Base-by-base conservation (phyloP, 352 stramenopile species). In the Globisporangium heterothallicum region DNA sequence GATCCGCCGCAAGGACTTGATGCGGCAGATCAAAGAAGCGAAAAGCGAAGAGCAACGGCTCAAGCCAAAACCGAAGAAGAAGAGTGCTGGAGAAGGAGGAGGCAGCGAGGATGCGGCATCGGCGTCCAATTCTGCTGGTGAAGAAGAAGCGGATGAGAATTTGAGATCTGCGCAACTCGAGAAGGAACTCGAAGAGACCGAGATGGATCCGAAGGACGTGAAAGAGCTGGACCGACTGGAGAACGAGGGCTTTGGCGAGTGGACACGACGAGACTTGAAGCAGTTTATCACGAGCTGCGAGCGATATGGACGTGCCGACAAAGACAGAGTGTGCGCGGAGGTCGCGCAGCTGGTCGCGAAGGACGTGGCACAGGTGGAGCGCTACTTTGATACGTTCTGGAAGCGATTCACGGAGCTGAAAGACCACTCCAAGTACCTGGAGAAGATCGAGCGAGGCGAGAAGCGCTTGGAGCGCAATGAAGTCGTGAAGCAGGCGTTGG, bases 351-450 rank as follows among this genome's bases (percentile, higher is more conserved):
- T 98, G 38, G 88, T 94, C 13, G 85, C 66, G 6, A 99, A 99
- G 68, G 78, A 94, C 47, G 49, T 86, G 19, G 69, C 63, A 8
- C 90, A 98, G 57, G 90, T 99, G 29, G 77, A 94, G 56, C 78
- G 82, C 14, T 99, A 99, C 68, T 98, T 97, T 66, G 78, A 95
- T 13, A 93, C 88, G 6, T 99, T 99, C 55, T 98, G 92, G 94
- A 79, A 82, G 43, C 86, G 96, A 14, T 98, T 96, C 67, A 70
- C 75, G 16, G 88, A 98, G 63, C 81, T 99, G 18, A 74, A 90
- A 54, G 96, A 98, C 58, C 65, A 92, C 53, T 59, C 70, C 19
- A 96, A 94, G 63, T 89, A 92, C 60, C 85, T 98, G 34, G 96
- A 99, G 53, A 95, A 94, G 54, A 98, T 99, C 61, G 94, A 98